Percentiles rank a stretch among this genome's conserved stretches.
Evolutionary conservation across 2,329 filamentous ascomycete genomes (phyloP).

Genomic region (Fusarium marasasianum): DNA sequence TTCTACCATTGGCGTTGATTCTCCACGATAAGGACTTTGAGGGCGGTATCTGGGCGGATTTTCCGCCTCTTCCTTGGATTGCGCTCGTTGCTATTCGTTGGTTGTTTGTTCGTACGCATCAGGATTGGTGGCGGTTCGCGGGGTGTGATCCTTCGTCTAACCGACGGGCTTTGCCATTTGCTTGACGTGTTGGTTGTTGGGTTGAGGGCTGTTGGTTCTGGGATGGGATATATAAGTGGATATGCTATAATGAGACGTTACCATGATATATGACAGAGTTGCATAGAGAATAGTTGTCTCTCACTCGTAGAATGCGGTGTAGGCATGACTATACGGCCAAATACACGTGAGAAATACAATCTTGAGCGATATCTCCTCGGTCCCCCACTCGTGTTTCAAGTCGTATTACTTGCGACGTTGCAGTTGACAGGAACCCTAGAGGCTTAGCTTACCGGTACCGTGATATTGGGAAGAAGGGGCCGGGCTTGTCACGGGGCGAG

Average conservation of each 20-base stretch:
- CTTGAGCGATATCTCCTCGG: not conserved
- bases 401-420: not conserved
- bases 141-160: conserved; percentile 44
- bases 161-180: conserved; percentile 50
- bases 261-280: not conserved
- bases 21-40: conserved; percentile 43
- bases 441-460: not conserved
- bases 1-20: conserved; percentile 39
- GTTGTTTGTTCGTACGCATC: conserved; percentile 47
- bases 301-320: not conserved
- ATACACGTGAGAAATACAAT: not conserved
- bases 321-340: not conserved
- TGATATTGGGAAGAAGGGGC: not conserved
- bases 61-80: conserved; percentile 44
- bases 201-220: not conserved
- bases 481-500: not conserved
- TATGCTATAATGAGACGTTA: not conserved
- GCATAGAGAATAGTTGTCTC: not conserved
- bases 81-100: conserved; percentile 45
- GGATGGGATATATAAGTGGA: not conserved
- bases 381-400: not conserved
- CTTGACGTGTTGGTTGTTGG: conserved; percentile 16
- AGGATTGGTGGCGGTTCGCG: conserved; percentile 50
- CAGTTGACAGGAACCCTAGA: not conserved
- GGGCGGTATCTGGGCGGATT: conserved; percentile 39